A percentile compares a stretch with the other conserved stretches of the same genome.
These are phyloP conservation scores for Fraxinus floribunda DNA, from an alignment of 305 asterid genomes.

Conservation along the genomic window DNA sequence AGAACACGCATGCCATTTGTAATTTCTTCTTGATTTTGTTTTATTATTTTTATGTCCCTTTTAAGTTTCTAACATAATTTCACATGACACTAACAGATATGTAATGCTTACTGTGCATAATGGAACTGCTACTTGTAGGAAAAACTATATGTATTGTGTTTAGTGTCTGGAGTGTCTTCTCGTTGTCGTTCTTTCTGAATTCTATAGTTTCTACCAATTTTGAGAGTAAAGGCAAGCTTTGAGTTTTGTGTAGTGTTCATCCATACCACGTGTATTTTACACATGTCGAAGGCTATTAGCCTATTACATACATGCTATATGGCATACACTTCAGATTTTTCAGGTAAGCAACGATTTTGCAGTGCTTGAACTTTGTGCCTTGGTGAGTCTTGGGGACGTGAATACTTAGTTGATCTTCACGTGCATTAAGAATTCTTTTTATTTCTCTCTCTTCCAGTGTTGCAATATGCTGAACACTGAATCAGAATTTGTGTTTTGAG, in stretches of 20 bases:
- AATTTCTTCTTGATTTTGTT: not conserved
- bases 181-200: not conserved
- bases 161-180: not conserved
- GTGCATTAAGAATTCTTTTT: not conserved
- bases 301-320: not conserved
- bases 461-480: not conserved
- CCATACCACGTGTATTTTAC: not conserved
- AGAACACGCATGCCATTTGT: not conserved
- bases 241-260: slow-evolving; percentile 4
- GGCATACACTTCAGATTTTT: not conserved
- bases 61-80: not conserved
- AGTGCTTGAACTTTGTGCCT: not conserved
- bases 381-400: not conserved
- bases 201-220: not conserved
- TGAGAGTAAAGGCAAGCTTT: not conserved
- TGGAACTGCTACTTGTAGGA: not conserved
- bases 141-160: not conserved
- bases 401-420: not conserved
- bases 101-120: not conserved
- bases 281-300: not conserved
- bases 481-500: slow-evolving; percentile 7
- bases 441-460: not conserved
- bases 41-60: not conserved
- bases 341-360: not conserved
- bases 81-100: not conserved